A percentile compares a stretch with the other conserved stretches of the same genome.
Evolutionary conservation across 1,139 yeast species (phyloP).

Genomic region (Spencermartinsiella ligniputridi): DNA sequence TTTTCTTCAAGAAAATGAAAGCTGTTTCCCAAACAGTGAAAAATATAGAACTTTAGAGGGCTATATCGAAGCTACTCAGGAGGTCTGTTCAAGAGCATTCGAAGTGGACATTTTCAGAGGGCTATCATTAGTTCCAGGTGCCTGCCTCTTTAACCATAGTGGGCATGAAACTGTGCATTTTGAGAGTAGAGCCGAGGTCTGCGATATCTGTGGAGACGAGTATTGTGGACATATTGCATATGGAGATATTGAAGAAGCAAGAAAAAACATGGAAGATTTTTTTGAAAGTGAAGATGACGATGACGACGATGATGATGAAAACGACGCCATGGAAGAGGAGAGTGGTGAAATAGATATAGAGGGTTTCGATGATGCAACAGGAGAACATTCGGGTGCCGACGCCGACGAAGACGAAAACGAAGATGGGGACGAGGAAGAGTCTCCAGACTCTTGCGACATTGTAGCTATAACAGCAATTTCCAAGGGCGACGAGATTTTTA

Average conservation of each 20-base stretch:
- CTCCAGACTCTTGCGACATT: slow-evolving; percentile 36
- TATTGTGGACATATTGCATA: slow-evolving; percentile 34
- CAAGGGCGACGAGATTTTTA: slow-evolving; percentile 59
- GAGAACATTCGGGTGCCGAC: slow-evolving; percentile 21
- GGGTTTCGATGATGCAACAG: slow-evolving; percentile 29
- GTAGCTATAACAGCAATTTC: slow-evolving; percentile 41
- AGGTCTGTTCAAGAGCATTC: slow-evolving; percentile 72
- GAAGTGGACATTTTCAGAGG: slow-evolving; percentile 72
- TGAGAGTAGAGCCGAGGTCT: slow-evolving; percentile 66
- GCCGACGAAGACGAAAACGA: slow-evolving; percentile 28
- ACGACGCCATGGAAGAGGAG: slow-evolving; percentile 22
- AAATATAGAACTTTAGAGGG: slow-evolving; percentile 26
- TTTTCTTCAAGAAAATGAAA: slow-evolving; percentile 25
- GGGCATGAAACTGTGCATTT: slow-evolving; percentile 62
- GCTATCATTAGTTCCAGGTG: slow-evolving; percentile 81
- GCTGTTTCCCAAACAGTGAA: slow-evolving; percentile 22
- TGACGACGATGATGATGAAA: slow-evolving; percentile 30
- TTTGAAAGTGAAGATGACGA: slow-evolving; percentile 27
- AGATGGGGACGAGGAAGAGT: slow-evolving; percentile 34
- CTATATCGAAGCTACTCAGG: slow-evolving; percentile 32
- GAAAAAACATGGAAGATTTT: slow-evolving; percentile 5
- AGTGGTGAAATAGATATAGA: slow-evolving; percentile 22
- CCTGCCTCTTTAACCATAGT: slow-evolving; percentile 80
- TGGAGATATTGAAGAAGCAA: slow-evolving; percentile 16
- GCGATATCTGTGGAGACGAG: slow-evolving; percentile 65